phyloP scores from a whole-genome alignment of 2,329 filamentous ascomycete species.

The Aspergillus jensenii region DNA sequence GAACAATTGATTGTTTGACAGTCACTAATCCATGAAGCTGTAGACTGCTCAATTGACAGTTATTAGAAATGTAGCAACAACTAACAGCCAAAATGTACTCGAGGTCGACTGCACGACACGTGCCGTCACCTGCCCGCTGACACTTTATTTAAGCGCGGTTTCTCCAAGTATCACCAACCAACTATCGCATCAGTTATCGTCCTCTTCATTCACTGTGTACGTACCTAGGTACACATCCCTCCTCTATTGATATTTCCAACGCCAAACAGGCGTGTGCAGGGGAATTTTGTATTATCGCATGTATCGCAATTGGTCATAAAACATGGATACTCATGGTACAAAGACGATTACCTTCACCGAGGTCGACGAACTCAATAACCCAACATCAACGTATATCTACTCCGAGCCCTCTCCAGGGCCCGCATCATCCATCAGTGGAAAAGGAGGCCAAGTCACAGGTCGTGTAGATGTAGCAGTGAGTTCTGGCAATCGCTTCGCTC shows the following conservation, averaged over 20 bases:
- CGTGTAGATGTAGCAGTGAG: constrained; percentile 49
- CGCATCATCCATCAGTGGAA: neutral
- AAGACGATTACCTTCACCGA: constrained; percentile 31
- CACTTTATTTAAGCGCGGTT: too few species aligned
- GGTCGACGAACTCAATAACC: constrained; percentile 52
- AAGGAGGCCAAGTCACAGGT: constrained; percentile 20
- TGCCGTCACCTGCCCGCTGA: too few species aligned
- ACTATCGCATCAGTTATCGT: neutral
- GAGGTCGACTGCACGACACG: neutral
- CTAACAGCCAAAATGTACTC: neutral
- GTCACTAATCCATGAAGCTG: neutral
- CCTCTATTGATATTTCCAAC: neutral
- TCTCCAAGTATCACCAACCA: neutral
- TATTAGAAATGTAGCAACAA: neutral
- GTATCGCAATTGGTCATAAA: neutral
- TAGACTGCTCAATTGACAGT: neutral
- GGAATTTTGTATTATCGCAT: neutral
- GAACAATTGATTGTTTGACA: constrained; percentile 4
- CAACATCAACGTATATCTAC: constrained; percentile 51
- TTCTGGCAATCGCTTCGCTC: neutral
- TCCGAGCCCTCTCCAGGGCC: constrained; percentile 26
- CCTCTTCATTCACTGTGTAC: neutral
- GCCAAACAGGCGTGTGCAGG: neutral
- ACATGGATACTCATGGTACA: constrained; percentile 15
- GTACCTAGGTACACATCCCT: too few species aligned